Base-by-base conservation (phyloP, 352 stramenopile genomes). In the Saprolegnia diclina region DNA sequence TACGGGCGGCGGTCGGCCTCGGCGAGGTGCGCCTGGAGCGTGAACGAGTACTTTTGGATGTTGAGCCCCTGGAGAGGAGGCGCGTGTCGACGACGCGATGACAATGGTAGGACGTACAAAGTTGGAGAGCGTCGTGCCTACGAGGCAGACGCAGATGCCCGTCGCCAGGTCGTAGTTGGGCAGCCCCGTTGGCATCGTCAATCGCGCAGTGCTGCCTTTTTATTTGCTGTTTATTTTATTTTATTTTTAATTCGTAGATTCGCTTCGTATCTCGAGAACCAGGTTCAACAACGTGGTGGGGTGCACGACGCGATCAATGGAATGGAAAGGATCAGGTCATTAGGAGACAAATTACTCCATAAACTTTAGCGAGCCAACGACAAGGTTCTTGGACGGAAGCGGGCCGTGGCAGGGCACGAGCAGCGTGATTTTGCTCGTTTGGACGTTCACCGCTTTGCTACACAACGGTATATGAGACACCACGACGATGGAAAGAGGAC, bases 31-130 rank as follows among this genome's bases (percentile, higher is more conserved):
- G 88, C 76, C 70, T 94, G 84, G 42, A 78, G 76, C 78, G 94
- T 94, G 78, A 95, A 93, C 59, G 83, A 92, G 71, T 90, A 93
- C 67, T 95, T 95, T 76, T 95, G 86, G 55, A 92, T 74, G 67
- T 95, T 95, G n/a, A 93, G 79, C 46, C 87, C 87, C 66, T 67
- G 26, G 0, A 46, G 46, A 18, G 10, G 7, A 67, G 18, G 52
- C 18, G 21, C 18, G 19, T 59, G 18, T 29, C 16, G 21, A 59
- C 18, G 10, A 22, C 19, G n/a, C n/a, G 40, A 46, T 26, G 29
- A 9, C 24, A 64, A 26, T 37, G 42, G 0, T 6, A 56, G n/a
- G 0, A 62, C 53, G 63, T 61, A 69, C 63, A 46, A 69, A 69
- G 63, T 69, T 69, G 63, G 63, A 69, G 53, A 69, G 32, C 22